Percentiles rank a stretch among this genome's conserved stretches.
Evolutionary conservation across 2,329 filamentous ascomycete genomes (phyloP).

Genomic region (Hymenoscyphus fructigenus): DNA sequence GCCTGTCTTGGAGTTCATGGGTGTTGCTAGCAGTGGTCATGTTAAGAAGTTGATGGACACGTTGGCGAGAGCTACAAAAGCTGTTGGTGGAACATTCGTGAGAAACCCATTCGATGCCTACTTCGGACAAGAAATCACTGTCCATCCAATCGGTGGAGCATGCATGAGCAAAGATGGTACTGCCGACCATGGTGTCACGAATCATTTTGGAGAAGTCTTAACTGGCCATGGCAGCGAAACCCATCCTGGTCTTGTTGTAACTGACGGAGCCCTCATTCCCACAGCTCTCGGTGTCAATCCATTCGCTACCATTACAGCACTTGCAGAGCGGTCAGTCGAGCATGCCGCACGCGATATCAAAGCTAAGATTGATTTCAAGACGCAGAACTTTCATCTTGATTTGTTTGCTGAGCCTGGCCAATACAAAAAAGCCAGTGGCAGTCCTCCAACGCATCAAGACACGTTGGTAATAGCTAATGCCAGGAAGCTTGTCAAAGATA

Average conservation of each 20-base stretch:
- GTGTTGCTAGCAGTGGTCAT: slow-evolving; percentile 55
- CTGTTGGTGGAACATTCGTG: slow-evolving; percentile 60
- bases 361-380: slow-evolving; percentile 43
- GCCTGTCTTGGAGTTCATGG: slow-evolving; percentile 58
- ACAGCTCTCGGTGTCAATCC: slow-evolving; percentile 64
- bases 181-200: slow-evolving; percentile 56
- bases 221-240: slow-evolving; percentile 50
- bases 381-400: slow-evolving; percentile 50
- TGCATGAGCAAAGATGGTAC: slow-evolving; percentile 61
- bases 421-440: slow-evolving; percentile 16
- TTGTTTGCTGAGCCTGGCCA: slow-evolving; percentile 52
- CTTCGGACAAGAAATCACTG: slow-evolving; percentile 58
- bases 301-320: slow-evolving; percentile 66
- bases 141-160: slow-evolving; percentile 66
- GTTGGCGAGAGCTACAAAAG: slow-evolving; percentile 53
- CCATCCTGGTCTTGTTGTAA: slow-evolving; percentile 58
- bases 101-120: slow-evolving; percentile 58
- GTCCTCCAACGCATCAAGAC: slow-evolving; percentile 18
- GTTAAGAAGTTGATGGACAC: slow-evolving; percentile 52
- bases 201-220: slow-evolving; percentile 62
- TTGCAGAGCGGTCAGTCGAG: slow-evolving; percentile 64
- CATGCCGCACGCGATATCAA: slow-evolving; percentile 45
- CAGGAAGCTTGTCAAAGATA: slow-evolving; percentile 39
- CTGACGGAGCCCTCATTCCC: slow-evolving; percentile 61
- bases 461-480: slow-evolving; percentile 43